Evolutionary conservation across 768 basidiomycete species (phyloP).

Genomic region (Pleurotus tuber-regium): DNA sequence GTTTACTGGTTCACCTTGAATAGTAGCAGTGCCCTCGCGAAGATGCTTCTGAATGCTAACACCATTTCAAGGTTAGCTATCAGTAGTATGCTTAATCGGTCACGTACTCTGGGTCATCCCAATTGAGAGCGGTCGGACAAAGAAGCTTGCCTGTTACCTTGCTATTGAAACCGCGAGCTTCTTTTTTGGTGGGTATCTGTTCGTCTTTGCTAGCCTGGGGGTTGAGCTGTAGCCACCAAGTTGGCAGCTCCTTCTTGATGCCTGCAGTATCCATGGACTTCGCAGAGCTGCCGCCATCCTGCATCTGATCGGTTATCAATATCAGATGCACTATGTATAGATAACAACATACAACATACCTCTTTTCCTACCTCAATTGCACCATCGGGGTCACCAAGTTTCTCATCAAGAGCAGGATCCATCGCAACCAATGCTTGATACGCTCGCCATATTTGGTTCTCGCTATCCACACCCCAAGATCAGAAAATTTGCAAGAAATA

Average conservation of each 20-base stretch:
- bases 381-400: too few species aligned
- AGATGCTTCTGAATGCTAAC: not conserved
- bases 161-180: slow-evolving; percentile 16
- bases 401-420: too few species aligned
- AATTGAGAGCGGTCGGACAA: slow-evolving; percentile 20
- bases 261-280: not conserved
- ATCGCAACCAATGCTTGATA: too few species aligned
- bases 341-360: not conserved
- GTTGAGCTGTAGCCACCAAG: not conserved
- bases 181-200: slow-evolving; percentile 14
- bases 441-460: too few species aligned
- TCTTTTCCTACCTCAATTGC: too few species aligned
- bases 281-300: not conserved
- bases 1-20: not conserved
- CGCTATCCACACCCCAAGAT: too few species aligned
- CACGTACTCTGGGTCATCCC: slow-evolving; percentile 18
- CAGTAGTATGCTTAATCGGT: not conserved
- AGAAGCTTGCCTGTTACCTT: slow-evolving; percentile 18
- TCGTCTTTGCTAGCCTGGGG: not conserved
- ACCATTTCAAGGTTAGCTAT: not conserved
- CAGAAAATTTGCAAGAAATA: not conserved
- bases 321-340: not conserved
- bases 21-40: not conserved
- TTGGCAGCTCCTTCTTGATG: not conserved
- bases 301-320: not conserved